Evolutionary conservation across 345 rosid genomes (phyloP), one percentile per base, ranked within the genome.

Genomic region (Acer yangbiense): DNA sequence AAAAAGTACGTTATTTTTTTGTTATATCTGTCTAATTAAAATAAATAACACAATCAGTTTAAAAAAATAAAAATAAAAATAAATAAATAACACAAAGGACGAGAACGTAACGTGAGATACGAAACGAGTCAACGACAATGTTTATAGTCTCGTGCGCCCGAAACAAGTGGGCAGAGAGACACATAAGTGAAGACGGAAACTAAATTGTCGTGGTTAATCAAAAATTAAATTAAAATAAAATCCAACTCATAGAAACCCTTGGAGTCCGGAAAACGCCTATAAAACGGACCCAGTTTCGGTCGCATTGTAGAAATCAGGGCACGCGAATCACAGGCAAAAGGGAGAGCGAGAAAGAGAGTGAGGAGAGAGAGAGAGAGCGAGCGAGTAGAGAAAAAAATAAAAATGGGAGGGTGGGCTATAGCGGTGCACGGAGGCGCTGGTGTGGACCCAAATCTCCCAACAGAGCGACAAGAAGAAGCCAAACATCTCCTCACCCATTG

Each of bases 381-480:
- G 50, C 74, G 62, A 72, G 71, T 65, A 58, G 43, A 69, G 35
- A 3, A 66, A 13, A 74, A 18, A 27, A 27, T 0, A 75, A 27
- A 62, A n/a, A 92, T 94, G 94, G 97, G 91, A 32, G 88, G 85
- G 9, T 93, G 99, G 98, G 99, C 99, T 55, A 95, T 95, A 13
- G 99, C 98, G 18, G 92, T 95, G 86, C 99, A 95, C 71, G 99
- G 99, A 17, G 99, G 99, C 84, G 98, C 99, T 29, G 99, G 98
- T 25, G 88, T 95, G n/a, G 99, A 95, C 85, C 98, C 99, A 0
- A 92, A 91, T 81, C 97, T 95, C 81, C 98, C 98, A 6, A 76
- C 57, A 0, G 88, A 91, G 67, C 83, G 96, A 46, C 99, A 93
- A 66, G 97, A 95, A 75, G 85, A 88, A 68, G 99, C 99, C 44